Conservation (phyloP, 2,329 filamentous ascomycete species). For the Neonectria coccinea region DNA sequence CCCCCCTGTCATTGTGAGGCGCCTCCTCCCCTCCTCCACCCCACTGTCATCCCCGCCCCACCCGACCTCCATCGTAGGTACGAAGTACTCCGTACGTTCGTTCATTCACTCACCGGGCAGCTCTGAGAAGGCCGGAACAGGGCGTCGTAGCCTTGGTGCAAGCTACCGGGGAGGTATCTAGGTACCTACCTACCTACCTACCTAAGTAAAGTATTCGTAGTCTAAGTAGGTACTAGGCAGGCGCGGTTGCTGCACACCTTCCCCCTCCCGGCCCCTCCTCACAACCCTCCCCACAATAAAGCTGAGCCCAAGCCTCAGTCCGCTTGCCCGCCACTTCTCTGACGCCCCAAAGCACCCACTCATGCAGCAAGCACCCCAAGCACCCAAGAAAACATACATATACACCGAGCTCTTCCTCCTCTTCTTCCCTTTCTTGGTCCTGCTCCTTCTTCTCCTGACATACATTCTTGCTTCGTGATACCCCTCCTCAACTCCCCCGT, state of each 20-base stretch:
- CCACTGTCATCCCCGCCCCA: conserved; percentile 43
- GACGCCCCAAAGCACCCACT: conserved; percentile 23
- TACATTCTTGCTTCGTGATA: conserved; percentile 47
- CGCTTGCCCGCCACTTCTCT: conserved; percentile 21
- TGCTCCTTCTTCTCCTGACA: conserved; percentile 41
- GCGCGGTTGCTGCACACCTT: conserved; percentile 21
- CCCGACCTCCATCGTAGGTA: conserved; percentile 22
- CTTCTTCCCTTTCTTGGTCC: conserved; percentile 34
- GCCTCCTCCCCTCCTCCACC: conserved; percentile 18
- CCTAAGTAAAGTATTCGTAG: no score
- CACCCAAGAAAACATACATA: conserved; percentile 37
- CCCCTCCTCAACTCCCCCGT: conserved; percentile 36
- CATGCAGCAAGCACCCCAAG: conserved; percentile 23
- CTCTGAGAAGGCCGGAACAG: background rate
- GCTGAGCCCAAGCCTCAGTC: conserved; percentile 33
- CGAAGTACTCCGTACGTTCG: background rate
- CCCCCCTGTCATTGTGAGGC: conserved; percentile 6
- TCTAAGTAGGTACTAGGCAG: background rate
- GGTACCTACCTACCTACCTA: no score
- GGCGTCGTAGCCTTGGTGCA: background rate
- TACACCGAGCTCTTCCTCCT: conserved; percentile 41
- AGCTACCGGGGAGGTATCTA: background rate
- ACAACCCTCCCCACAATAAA: conserved; percentile 27
- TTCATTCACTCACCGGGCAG: background rate
- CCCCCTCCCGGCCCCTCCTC: conserved; percentile 9